Base-by-base conservation (phyloP, 192 early-diverging fungal species). In the Linnemannia schmuckeri region DNA sequence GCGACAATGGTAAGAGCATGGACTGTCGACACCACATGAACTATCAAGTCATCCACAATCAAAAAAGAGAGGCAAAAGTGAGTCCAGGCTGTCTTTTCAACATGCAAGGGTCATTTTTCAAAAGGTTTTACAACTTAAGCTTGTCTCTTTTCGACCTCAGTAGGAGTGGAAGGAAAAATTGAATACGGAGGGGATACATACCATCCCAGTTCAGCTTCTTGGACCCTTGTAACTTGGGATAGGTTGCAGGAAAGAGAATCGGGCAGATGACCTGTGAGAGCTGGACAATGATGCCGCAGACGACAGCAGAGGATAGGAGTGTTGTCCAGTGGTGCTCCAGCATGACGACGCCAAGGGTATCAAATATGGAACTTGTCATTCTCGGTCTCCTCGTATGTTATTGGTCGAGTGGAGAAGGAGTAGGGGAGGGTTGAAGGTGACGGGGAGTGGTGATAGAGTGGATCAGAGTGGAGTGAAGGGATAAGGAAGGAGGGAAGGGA, bases 21-120 rank as follows among this genome's bases (percentile, higher is more conserved):
- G 40, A 95, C 87, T 70, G 93, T 90, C 17, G 97, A 97, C n/a
- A 96, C 95, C 33, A 95, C 91, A 84, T 97, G 97, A 40, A 98
- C 84, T 86, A 71, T 49, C 40, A 52, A 6, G 10, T 40, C 35
- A 57, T 46, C 3, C 44, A 46, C 1, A 46, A 15, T 3, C 18
- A 57, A 74, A 57, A 35, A 24, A n/a, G 7, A 27, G 18, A 55
- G 38, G 42, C 74, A 47, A 80, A 42, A 57, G 69, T 69, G 37
- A 75, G 66, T 35, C 8, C 5, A 22, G 72, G 12, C 27, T 54
- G 15, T 35, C 41, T 46, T 17, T 35, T 17, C 44, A 18, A 42
- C 35, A 22, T 18, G 49, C 17, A 52, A 52, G 3, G 49, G 20
- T 18, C 20, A 22, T 4, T 17, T 52, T 52, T 18, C 18, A 52